Conservation (phyloP, 352 stramenopile genomes). For the Phytophthora fragariaefolia region DNA sequence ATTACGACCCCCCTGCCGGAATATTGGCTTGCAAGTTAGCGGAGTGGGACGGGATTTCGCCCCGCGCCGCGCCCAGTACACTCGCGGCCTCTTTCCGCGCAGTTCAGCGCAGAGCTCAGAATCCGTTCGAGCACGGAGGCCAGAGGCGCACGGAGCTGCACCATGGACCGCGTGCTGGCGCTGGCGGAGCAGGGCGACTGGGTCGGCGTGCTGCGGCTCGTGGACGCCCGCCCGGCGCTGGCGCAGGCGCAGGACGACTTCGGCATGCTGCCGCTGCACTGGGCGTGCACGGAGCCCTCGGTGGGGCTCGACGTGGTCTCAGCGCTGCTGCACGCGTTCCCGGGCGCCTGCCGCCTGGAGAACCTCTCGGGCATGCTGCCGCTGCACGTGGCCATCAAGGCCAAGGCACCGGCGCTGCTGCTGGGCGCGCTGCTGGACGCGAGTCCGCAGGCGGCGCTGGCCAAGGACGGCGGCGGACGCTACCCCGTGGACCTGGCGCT, state of each 20-base stretch:
- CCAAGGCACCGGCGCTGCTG: constrained; percentile 65
- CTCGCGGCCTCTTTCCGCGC: constrained; percentile 2
- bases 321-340: constrained; percentile 58
- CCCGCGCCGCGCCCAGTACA: constrained; percentile 20
- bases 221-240: constrained; percentile 45
- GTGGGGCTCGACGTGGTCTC: constrained; percentile 57
- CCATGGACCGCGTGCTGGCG: constrained; percentile 44
- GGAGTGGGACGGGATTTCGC: constrained; percentile 21
- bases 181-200: constrained; percentile 77
- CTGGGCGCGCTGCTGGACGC: constrained; percentile 62
- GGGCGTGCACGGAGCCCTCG: constrained; percentile 73
- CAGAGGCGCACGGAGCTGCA: constrained; percentile 13
- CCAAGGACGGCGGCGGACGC: constrained; percentile 58
- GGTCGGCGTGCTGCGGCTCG: constrained; percentile 53
- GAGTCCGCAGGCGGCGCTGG: constrained; percentile 51
- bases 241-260: constrained; percentile 82
- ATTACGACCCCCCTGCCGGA: constrained; percentile 20
- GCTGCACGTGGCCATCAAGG: constrained; percentile 81
- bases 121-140: constrained; percentile 6
- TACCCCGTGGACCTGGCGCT: constrained; percentile 76
- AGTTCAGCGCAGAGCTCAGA: constrained; percentile 13
- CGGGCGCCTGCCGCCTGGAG: constrained; percentile 58
- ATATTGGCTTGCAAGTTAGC: constrained; percentile 21
- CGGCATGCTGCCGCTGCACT: constrained; percentile 86
- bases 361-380: constrained; percentile 85